Percentiles rank a stretch among this genome's conserved stretches.
These are phyloP conservation scores for Limnanthes douglasii DNA, from an alignment of 345 rosid genomes.

Conservation along the genomic window DNA sequence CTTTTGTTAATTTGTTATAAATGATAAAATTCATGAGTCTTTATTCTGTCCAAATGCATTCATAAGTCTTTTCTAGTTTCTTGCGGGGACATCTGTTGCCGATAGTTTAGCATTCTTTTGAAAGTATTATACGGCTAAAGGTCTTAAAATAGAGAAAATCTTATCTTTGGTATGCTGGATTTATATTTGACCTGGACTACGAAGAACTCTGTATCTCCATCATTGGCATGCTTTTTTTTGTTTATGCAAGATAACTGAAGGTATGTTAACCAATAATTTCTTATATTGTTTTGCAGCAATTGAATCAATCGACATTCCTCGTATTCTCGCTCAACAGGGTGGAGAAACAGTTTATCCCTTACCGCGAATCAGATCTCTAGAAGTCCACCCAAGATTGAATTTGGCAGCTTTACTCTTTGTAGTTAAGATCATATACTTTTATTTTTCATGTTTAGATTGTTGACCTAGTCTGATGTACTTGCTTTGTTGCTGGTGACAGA, in stretches of 20 bases:
- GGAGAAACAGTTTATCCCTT: slow-evolving; percentile 95
- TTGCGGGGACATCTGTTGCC: too few relatives aligned
- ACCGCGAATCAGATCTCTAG: slow-evolving; percentile 68
- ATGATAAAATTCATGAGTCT: too few relatives aligned
- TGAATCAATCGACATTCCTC: slow-evolving; percentile 77
- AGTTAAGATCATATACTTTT: slow-evolving; percentile 33
- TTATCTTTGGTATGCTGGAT: too few relatives aligned
- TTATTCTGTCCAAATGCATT: slow-evolving; percentile 7
- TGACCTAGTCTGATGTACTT: slow-evolving; percentile 8
- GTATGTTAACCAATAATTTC: slow-evolving; percentile 3
- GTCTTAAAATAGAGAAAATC: too few relatives aligned
- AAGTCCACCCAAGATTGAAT: slow-evolving; percentile 89
- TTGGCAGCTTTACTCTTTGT: slow-evolving; percentile 79
- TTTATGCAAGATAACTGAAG: slow-evolving; percentile 2
- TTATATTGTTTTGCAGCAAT: slow-evolving; percentile 42
- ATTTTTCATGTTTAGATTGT: slow-evolving; percentile 5
- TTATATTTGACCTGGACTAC: not conserved
- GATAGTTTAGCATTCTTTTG: too few relatives aligned
- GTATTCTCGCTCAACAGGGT: slow-evolving; percentile 84
- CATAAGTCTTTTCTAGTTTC: too few relatives aligned
- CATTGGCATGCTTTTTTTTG: slow-evolving; percentile 4
- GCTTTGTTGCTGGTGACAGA: slow-evolving; percentile 29
- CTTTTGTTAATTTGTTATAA: too few relatives aligned
- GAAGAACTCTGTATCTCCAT: too few relatives aligned
- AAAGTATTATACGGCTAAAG: too few relatives aligned